Conservation (phyloP, 306 rosid genomes). For the Cicer pinnatifidum region DNA sequence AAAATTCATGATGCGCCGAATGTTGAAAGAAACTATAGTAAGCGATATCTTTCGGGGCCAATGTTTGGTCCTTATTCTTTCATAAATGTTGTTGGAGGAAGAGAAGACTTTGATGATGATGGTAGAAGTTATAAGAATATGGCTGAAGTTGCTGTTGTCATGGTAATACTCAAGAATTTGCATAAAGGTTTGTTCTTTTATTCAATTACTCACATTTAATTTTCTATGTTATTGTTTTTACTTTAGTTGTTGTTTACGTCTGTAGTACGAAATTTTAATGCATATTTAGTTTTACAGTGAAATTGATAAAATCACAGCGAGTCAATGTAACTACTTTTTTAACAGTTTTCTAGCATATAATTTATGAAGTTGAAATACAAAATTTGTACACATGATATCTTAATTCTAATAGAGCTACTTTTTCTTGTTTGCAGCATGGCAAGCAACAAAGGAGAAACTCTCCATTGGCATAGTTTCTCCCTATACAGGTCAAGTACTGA, state of each 20-base stretch:
- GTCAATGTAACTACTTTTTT: too few species aligned
- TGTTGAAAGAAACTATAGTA: constrained; percentile 47
- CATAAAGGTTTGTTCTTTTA: constrained; percentile 50
- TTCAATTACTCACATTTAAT: neutral
- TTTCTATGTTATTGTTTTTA: neutral
- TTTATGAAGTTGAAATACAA: neutral
- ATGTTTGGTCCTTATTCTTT: constrained; percentile 77
- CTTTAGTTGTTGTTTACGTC: too few species aligned
- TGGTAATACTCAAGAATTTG: constrained; percentile 52
- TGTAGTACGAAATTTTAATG: too few species aligned
- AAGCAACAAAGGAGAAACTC: constrained; percentile 36
- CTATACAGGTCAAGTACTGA: constrained; percentile 67
- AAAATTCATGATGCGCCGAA: constrained; percentile 57
- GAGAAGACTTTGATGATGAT: constrained; percentile 65
- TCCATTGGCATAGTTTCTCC: constrained; percentile 74
- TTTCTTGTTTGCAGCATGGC: constrained; percentile 51
- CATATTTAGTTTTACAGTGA: too few species aligned
- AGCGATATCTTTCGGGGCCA: constrained; percentile 52
- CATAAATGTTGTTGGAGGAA: constrained; percentile 61
- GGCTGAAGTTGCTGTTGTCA: constrained; percentile 63
- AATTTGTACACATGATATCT: neutral
- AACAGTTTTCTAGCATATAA: neutral
- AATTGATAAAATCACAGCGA: too few species aligned
- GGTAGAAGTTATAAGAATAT: constrained; percentile 66
- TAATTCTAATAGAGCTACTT: neutral